phyloP scores from a whole-genome alignment of 768 basidiomycete species.

The Lactarius trivialis region DNA sequence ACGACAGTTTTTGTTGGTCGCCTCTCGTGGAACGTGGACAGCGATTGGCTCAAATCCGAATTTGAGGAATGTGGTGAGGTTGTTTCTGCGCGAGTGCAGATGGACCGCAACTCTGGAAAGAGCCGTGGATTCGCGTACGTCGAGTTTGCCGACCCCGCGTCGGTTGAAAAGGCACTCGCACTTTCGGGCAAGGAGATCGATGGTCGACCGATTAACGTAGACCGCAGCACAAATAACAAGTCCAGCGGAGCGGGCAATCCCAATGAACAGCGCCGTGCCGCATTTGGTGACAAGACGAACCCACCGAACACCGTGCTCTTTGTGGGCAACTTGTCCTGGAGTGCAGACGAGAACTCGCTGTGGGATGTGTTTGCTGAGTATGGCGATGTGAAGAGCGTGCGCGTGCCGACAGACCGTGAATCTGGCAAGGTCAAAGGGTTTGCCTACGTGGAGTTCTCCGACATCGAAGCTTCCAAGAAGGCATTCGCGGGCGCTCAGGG shows the following conservation, averaged over 20 bases:
- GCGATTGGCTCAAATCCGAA: slow-evolving; percentile 88
- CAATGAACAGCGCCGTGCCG: slow-evolving; percentile 64
- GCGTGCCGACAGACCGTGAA: slow-evolving; percentile 90
- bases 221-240: slow-evolving; percentile 57
- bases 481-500: slow-evolving; percentile 68
- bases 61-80: slow-evolving; percentile 88
- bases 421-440: slow-evolving; percentile 90
- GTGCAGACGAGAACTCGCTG: slow-evolving; percentile 70
- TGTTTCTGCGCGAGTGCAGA: slow-evolving; percentile 80
- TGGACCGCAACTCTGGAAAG: slow-evolving; percentile 72
- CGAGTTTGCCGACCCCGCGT: slow-evolving; percentile 60
- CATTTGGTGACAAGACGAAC: slow-evolving; percentile 65
- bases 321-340: slow-evolving; percentile 85
- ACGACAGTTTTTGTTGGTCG: slow-evolving; percentile 86
- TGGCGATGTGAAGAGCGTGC: slow-evolving; percentile 77
- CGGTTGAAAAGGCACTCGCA: slow-evolving; percentile 73
- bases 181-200: slow-evolving; percentile 88
- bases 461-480: slow-evolving; percentile 70
- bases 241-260: slow-evolving; percentile 29
- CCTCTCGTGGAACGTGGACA: slow-evolving; percentile 95
- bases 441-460: slow-evolving; percentile 92
- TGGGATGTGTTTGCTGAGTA: slow-evolving; percentile 90
- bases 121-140: slow-evolving; percentile 86
- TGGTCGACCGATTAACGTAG: slow-evolving; percentile 81
- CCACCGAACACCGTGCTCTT: slow-evolving; percentile 75